Base-by-base conservation (phyloP, 306 rosid species). In the Pterocarpus macrocarpus region DNA sequence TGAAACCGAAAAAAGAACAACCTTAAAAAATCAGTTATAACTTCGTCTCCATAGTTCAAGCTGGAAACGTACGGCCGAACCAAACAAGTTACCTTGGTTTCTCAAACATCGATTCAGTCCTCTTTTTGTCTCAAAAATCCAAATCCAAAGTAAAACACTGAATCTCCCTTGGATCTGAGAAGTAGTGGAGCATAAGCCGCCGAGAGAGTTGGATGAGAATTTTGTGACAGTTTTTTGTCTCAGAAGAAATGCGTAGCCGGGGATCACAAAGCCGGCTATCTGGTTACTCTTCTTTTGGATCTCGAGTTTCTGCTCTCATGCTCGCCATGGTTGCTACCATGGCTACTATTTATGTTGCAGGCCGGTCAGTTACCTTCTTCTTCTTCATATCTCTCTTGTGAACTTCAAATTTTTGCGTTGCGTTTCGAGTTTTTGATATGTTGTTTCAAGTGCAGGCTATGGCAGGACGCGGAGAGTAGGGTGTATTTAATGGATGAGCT, bases 331-430 rank as follows among this genome's bases (percentile, higher is more conserved):
- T 87, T 55, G 88, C 97, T 47, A 72, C 97, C 84, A 87, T 90
- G 94, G 92, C 94, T 53, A 84, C 91, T 34, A 62, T 87, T n/a
- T 92, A 92, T 81, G 92, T 88, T 58, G 94, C 92, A 35, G 90
- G 91, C 81, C 84, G 94, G 97, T 92, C 59, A 76, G 85, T 62
- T 75, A 64, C 50, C 52, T 30, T 62, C 16, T 59, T 39, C 63
- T 64, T 63, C 35, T 43, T 64, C 74, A 5, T 5, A 2, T 62
- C 10, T 50, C 3, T 64, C 6, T 9, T 9, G 47, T 53, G 49
- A 38, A 57, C 49, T 28, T 57, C 64, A 7, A 34, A 7, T 63
- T 36, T 39, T 39, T 49, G 16, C 53, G 2, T 45, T 28, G 13
- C 13, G 36, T 47, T 59, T 73, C 56, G 47, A 45, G 5, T n/a